Evolutionary conservation across 106 monocot species (phyloP).

Genomic region (Posidonia australis): DNA sequence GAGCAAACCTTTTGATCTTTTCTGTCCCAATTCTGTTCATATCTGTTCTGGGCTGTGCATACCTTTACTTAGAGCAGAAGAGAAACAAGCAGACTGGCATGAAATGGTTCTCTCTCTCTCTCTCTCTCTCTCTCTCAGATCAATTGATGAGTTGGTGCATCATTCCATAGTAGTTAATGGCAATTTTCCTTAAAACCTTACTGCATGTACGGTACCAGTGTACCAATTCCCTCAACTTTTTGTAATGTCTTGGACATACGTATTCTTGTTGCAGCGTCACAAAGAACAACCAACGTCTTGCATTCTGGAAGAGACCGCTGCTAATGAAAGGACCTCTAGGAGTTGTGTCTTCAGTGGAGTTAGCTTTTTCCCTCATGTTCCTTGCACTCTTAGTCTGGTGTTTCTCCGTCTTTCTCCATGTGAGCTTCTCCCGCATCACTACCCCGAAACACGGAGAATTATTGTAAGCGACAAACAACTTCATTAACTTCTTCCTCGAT

Average conservation of each 20-base stretch:
- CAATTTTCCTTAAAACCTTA: too few relatives aligned
- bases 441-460: not conserved
- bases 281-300: not conserved
- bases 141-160: too few relatives aligned
- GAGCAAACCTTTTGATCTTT: conserved; percentile 32
- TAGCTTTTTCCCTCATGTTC: conserved; percentile 46
- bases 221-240: too few relatives aligned
- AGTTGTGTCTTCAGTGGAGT: conserved; percentile 41
- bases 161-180: too few relatives aligned
- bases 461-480: conserved; percentile 12
- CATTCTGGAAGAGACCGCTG: conserved; percentile 37
- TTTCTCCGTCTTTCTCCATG: conserved; percentile 12
- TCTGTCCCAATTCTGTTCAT: conserved; percentile 59
- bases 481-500: not conserved
- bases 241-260: too few relatives aligned
- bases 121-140: too few relatives aligned
- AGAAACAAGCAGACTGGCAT: not conserved
- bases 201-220: too few relatives aligned
- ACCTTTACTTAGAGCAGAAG: conserved; percentile 32
- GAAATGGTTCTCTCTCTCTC: not conserved
- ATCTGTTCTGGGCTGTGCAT: conserved; percentile 45
- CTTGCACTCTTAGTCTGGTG: conserved; percentile 50
- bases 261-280: not conserved
- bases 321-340: conserved; percentile 55
- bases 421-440: conserved; percentile 16